A percentile compares a stretch with the other conserved stretches of the same genome.
Evolutionary conservation across 2,329 filamentous ascomycete genomes (phyloP).

Genomic region (Trichoderma atroviride): DNA sequence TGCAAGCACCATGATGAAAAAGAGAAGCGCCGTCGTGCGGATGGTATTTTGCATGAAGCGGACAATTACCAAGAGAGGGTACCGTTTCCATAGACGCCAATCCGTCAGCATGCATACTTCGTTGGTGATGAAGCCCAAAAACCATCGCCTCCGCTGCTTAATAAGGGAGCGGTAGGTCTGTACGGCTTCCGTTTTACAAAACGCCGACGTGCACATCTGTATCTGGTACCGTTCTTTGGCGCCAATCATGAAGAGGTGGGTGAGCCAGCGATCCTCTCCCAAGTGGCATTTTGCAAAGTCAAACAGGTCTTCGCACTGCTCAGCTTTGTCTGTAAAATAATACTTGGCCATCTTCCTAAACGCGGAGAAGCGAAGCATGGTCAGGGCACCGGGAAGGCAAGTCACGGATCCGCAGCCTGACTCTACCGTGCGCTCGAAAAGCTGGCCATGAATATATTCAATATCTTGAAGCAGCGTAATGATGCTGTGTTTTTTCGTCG

Average conservation of each 20-base stretch:
- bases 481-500: conserved; percentile 82
- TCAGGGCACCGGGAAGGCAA: conserved; percentile 91
- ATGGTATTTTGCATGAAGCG: conserved; percentile 97
- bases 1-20: conserved; percentile 90
- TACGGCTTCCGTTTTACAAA: conserved; percentile 97
- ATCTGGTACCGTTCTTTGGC: conserved; percentile 93
- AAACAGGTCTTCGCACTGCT: conserved; percentile 93
- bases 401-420: conserved; percentile 93
- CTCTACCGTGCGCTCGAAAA: conserved; percentile 94
- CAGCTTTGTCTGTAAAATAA: conserved; percentile 96
- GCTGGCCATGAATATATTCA: conserved; percentile 96
- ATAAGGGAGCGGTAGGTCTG: conserved; percentile 83
- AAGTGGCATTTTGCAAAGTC: conserved; percentile 95
- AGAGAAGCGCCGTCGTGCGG: conserved; percentile 87
- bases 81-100: conserved; percentile 85
- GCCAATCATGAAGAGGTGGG: conserved; percentile 98
- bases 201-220: conserved; percentile 95
- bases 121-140: conserved; percentile 95
- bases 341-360: conserved; percentile 97
- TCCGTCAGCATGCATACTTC: conserved; percentile 98
- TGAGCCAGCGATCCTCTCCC: conserved; percentile 95
- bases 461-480: conserved; percentile 95
- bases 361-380: conserved; percentile 92
- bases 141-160: conserved; percentile 96
- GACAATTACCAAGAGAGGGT: conserved; percentile 82